phyloP scores from a whole-genome alignment of 768 basidiomycete genomes.

The Podaxis rugospora region DNA sequence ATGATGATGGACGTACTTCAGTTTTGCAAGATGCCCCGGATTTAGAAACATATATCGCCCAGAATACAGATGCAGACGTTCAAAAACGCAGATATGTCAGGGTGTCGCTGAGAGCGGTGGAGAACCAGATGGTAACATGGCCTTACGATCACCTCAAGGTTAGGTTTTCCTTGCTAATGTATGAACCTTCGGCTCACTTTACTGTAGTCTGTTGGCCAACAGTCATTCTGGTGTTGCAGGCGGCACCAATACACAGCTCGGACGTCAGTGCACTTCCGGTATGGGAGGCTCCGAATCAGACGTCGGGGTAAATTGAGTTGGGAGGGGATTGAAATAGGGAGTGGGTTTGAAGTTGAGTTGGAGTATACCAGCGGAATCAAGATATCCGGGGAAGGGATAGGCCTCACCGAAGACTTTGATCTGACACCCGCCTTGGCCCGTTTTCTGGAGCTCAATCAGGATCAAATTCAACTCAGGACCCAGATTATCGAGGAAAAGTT shows the following conservation, averaged over 20 bases:
- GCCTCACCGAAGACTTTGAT: constrained; percentile 62
- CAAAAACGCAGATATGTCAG: constrained; percentile 52
- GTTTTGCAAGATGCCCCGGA: constrained; percentile 44
- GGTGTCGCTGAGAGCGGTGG: constrained; percentile 59
- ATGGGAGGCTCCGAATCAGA: constrained; percentile 46
- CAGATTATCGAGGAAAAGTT: constrained; percentile 43
- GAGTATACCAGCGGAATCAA: constrained; percentile 48
- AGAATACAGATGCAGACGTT: constrained; percentile 53
- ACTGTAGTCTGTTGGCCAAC: constrained; percentile 42
- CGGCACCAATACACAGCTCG: constrained; percentile 47
- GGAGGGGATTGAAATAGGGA: constrained; percentile 54
- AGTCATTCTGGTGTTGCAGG: constrained; percentile 39
- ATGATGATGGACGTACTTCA: constrained; percentile 53
- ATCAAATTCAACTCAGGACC: constrained; percentile 40
- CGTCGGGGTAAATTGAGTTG: constrained; percentile 48
- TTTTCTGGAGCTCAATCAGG: constrained; percentile 56
- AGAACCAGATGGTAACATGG: constrained; percentile 57
- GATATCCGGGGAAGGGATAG: constrained; percentile 49
- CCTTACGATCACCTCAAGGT: constrained; percentile 57
- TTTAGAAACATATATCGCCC: constrained; percentile 54
- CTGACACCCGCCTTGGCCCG: constrained; percentile 58
- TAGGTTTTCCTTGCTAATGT: neutral
- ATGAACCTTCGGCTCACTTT: neutral
- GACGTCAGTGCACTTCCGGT: constrained; percentile 39
- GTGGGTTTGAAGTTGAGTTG: constrained; percentile 63